Conservation (phyloP, 768 basidiomycete genomes). For the Megacollybia marginata region DNA sequence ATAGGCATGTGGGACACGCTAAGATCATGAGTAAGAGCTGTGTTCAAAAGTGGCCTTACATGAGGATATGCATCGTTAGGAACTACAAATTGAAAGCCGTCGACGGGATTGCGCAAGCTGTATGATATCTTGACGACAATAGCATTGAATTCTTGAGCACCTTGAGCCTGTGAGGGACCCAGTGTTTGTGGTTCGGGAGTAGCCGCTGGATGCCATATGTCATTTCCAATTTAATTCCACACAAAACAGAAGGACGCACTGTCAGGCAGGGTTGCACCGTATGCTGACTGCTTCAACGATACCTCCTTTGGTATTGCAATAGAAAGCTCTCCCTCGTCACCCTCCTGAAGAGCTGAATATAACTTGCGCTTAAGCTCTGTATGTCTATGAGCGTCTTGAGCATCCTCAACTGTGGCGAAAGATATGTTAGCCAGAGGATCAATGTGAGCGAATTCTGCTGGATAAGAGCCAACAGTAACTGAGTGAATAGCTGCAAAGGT, state of each 20-base stretch:
- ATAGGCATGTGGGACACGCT: constrained; percentile 93
- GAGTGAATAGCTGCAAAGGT: constrained; percentile 53
- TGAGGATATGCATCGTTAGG: constrained; percentile 80
- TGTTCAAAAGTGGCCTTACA: constrained; percentile 38
- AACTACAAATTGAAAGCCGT: constrained; percentile 79
- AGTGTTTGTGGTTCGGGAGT: constrained; percentile 83
- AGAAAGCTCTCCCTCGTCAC: constrained; percentile 91
- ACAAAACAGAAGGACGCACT: no score
- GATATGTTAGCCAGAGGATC: constrained; percentile 66
- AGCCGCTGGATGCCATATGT: constrained; percentile 34
- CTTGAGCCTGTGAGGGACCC: constrained; percentile 22
- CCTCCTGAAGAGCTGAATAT: constrained; percentile 85
- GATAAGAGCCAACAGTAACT: constrained; percentile 64
- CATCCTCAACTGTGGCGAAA: constrained; percentile 43
- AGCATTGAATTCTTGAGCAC: constrained; percentile 57
- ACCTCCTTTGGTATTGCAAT: constrained; percentile 79
- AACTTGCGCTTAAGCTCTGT: constrained; percentile 90
- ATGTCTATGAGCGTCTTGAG: constrained; percentile 78
- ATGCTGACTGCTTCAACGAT: constrained; percentile 48
- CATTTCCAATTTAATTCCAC: not conserved
- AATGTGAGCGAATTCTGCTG: constrained; percentile 71
- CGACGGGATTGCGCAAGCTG: constrained; percentile 73
- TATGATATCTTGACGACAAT: constrained; percentile 74
- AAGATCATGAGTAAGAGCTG: constrained; percentile 2
- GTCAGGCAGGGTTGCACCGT: no score